A percentile compares a stretch with the other conserved stretches of the same genome.
These are phyloP conservation scores for Melaleuca alternifolia DNA, from an alignment of 345 rosid species.

Conservation along the genomic window DNA sequence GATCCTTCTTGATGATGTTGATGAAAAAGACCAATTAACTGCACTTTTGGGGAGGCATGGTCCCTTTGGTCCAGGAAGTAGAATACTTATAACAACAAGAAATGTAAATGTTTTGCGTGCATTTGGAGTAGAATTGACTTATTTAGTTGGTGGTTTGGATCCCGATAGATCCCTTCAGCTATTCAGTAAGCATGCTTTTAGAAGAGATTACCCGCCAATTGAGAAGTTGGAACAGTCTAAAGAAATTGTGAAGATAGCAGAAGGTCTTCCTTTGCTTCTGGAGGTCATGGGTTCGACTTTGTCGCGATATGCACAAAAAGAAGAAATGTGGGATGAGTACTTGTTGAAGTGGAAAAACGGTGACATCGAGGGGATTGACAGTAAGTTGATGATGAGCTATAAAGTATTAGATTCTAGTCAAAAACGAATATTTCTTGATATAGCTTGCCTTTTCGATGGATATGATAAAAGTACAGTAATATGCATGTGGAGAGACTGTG, in stretches of 20 bases:
- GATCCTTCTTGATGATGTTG: constrained; percentile 1
- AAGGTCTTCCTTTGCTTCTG: neutral
- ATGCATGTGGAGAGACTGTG: neutral
- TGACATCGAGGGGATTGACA: neutral
- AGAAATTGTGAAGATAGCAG: neutral
- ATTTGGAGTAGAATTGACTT: neutral
- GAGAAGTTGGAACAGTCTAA: neutral
- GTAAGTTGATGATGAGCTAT: neutral
- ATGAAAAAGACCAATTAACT: neutral
- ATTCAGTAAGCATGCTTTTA: neutral
- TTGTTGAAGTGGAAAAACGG: neutral
- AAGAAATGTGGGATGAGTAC: neutral
- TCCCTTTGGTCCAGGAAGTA: neutral
- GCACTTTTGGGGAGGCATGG: neutral
- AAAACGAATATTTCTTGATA: neutral
- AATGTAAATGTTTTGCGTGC: neutral
- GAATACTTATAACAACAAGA: neutral
- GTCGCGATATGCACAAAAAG: neutral
- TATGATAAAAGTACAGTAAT: neutral
- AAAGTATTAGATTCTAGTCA: neutral
- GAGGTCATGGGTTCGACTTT: neutral
- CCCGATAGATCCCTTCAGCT: neutral
- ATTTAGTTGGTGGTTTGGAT: neutral
- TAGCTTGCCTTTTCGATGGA: neutral
- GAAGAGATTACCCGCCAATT: neutral